A percentile compares a stretch with the other conserved stretches of the same genome.
phyloP scores from a whole-genome alignment of 2,329 filamentous ascomycete genomes.

The Aspergillus sergii region DNA sequence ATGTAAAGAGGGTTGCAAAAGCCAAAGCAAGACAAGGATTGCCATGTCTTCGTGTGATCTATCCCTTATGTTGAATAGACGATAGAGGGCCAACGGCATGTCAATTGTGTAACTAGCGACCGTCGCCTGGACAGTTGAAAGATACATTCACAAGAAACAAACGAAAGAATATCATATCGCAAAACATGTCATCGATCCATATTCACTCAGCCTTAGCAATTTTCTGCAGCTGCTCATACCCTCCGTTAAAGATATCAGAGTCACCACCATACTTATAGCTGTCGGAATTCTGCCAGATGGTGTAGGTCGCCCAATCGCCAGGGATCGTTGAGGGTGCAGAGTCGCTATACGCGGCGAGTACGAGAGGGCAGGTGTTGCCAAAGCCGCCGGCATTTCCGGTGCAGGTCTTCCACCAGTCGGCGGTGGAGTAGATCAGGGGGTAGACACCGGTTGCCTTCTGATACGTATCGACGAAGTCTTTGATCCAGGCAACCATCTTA shows the following conservation, averaged over 20 bases:
- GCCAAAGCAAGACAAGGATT: not conserved
- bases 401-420: conserved; percentile 57
- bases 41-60: not conserved
- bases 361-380: conserved; percentile 50
- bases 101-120: not conserved
- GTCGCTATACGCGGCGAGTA: conserved; percentile 49
- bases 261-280: conserved; percentile 21
- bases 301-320: conserved; percentile 42
- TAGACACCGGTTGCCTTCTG: conserved; percentile 49
- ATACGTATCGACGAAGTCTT: conserved; percentile 56
- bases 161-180: not conserved
- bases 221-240: conserved; percentile 15
- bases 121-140: not conserved
- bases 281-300: conserved; percentile 23
- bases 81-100: not conserved
- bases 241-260: conserved; percentile 23
- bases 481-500: conserved; percentile 56
- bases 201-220: conserved; percentile 10
- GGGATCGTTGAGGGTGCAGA: conserved; percentile 47
- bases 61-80: not conserved
- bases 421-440: conserved; percentile 56
- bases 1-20: not conserved
- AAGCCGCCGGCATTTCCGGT: conserved; percentile 55
- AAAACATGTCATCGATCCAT: not conserved
- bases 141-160: not conserved